These are phyloP conservation scores for Ciborinia camelliae DNA, from an alignment of 2,329 filamentous ascomycete species.

Conservation along the genomic window DNA sequence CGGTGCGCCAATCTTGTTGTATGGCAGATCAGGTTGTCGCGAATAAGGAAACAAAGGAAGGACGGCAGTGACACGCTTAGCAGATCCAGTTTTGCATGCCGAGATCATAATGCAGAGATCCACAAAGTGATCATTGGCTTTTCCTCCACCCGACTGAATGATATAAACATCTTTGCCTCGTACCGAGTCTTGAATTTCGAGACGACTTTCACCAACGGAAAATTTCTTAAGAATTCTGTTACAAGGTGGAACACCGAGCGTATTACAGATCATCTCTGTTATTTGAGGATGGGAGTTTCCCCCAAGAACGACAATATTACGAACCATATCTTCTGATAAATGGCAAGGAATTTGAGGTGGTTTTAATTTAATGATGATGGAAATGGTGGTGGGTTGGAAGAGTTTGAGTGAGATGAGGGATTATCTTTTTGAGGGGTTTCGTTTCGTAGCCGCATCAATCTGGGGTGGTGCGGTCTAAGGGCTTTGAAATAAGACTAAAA, in stretches of 20 bases:
- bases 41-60: conserved; percentile 96
- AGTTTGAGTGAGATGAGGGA: conserved; percentile 26
- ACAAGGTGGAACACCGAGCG: conserved; percentile 81
- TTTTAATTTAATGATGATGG: conserved; percentile 6
- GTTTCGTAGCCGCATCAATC: conserved; percentile 4
- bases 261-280: conserved; percentile 80
- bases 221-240: conserved; percentile 88
- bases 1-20: conserved; percentile 91
- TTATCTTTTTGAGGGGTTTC: conserved; percentile 13
- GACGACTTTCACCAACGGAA: conserved; percentile 88
- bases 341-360: neutral
- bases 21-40: conserved; percentile 91
- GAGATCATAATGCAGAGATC: conserved; percentile 97
- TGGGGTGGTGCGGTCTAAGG: neutral
- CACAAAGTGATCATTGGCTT: conserved; percentile 94
- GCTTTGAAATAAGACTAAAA: conserved; percentile 5
- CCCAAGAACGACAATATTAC: conserved; percentile 90
- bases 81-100: conserved; percentile 94
- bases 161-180: conserved; percentile 99
- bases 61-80: conserved; percentile 88
- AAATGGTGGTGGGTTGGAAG: conserved; percentile 2
- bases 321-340: conserved; percentile 63
- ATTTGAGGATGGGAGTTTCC: conserved; percentile 90
- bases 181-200: conserved; percentile 94
- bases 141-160: conserved; percentile 87